Percentiles rank a stretch among this genome's conserved stretches.
Conservation (phyloP, 306 rosid species). For the Comarum palustre region DNA sequence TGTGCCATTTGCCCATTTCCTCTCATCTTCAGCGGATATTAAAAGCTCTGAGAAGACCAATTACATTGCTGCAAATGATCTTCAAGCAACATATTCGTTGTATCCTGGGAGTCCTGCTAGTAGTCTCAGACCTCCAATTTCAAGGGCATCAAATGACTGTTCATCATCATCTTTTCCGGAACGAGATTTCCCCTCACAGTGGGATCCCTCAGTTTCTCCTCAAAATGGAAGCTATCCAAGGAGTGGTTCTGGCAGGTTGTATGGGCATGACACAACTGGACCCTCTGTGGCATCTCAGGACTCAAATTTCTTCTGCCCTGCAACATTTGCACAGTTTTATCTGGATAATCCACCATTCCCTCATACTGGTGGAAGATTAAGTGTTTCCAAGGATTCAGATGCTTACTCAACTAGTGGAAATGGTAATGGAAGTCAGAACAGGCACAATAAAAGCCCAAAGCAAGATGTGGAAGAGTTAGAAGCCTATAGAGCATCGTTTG, state of each 20-base stretch:
- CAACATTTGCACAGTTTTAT: conserved; percentile 93
- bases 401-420: conserved; percentile 60
- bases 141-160: conserved; percentile 73
- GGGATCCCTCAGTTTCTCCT: conserved; percentile 77
- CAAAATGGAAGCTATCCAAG: conserved; percentile 64
- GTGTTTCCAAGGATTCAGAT: conserved; percentile 96
- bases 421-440: conserved; percentile 69
- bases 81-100: conserved; percentile 79
- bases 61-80: conserved; percentile 75
- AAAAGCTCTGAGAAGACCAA: conserved; percentile 53
- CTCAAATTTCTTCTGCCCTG: conserved; percentile 97
- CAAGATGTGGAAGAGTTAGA: conserved; percentile 96
- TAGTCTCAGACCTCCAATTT: conserved; percentile 70
- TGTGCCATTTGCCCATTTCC: conserved; percentile 95
- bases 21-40: conserved; percentile 71
- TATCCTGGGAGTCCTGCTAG: conserved; percentile 95
- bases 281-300: conserved; percentile 70
- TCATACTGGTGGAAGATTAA: conserved; percentile 85
- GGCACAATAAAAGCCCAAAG: conserved; percentile 75
- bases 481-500: conserved; percentile 98
- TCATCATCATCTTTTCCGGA: conserved; percentile 79
- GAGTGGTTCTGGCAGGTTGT: conserved; percentile 64
- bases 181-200: conserved; percentile 62
- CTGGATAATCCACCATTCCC: conserved; percentile 96
- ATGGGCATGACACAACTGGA: conserved; percentile 59